phyloP scores from a whole-genome alignment of 78 protist species.

The Dictyostelium intermedium region DNA sequence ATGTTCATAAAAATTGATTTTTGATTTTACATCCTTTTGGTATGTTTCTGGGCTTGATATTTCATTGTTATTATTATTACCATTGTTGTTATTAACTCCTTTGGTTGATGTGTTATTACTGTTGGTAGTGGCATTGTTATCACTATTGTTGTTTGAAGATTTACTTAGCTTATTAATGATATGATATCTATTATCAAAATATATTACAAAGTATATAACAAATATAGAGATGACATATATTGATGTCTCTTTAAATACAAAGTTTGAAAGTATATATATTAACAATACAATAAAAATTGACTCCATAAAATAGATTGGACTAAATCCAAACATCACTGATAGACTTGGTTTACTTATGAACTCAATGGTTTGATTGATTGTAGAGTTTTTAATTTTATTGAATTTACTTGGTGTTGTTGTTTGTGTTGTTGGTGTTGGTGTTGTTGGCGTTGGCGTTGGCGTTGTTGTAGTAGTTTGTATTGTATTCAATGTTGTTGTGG shows the following conservation, averaged over 20 bases:
- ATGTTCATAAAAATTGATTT: constrained; percentile 37
- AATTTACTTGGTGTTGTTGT: background rate
- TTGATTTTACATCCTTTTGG: constrained; percentile 15
- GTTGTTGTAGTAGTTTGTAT: background rate
- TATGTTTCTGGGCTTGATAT: background rate
- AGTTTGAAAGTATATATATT: background rate
- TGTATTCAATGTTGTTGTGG: background rate
- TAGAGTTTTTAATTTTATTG: background rate
- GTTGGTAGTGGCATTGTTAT: background rate
- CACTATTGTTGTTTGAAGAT: background rate
- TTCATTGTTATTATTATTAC: background rate
- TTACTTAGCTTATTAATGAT: background rate
- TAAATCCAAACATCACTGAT: constrained; percentile 11
- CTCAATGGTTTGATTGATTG: background rate
- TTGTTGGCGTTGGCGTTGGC: background rate
- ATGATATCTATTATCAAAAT: constrained; percentile 23
- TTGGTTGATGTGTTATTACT: background rate
- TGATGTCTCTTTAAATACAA: constrained; percentile 12
- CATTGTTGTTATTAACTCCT: background rate
- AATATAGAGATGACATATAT: background rate
- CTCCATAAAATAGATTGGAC: background rate
- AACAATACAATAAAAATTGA: background rate
- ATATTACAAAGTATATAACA: constrained; percentile 13
- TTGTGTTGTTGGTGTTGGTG: background rate
- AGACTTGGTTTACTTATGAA: constrained; percentile 4